A percentile compares a stretch with the other conserved stretches of the same genome.
Conservation (phyloP, 2,329 filamentous ascomycete genomes). For the Phaeosphaeria sp. region DNA sequence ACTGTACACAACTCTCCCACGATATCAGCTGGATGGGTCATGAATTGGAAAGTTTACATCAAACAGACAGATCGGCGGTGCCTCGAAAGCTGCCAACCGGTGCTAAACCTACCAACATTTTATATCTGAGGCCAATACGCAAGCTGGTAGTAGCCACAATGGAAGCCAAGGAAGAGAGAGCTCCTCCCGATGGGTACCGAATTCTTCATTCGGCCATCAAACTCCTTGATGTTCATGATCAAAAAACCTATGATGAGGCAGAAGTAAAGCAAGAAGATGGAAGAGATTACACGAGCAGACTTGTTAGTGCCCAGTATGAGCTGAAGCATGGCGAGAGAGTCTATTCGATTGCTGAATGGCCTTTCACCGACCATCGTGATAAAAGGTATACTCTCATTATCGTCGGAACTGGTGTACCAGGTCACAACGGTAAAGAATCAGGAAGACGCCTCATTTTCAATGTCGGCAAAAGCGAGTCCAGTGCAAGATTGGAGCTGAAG, state of each 20-base stretch:
- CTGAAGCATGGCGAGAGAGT: constrained; percentile 66
- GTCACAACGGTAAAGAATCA: constrained; percentile 21
- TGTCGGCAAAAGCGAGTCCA: constrained; percentile 29
- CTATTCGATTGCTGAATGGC: constrained; percentile 69
- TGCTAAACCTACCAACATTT: constrained; percentile 43
- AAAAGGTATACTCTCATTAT: constrained; percentile 69
- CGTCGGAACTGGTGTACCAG: constrained; percentile 56
- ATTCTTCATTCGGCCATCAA: constrained; percentile 45
- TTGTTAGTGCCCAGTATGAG: constrained; percentile 59
- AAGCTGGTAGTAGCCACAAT: constrained; percentile 58
- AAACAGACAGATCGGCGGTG: constrained; percentile 21
- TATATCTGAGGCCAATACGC: constrained; percentile 53
- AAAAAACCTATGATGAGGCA: constrained; percentile 18
- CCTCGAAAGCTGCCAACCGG: constrained; percentile 33
- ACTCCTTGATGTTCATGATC: constrained; percentile 31
- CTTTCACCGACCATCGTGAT: constrained; percentile 59
- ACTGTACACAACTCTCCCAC: constrained; percentile 56
- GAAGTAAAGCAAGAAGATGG: constrained; percentile 32
- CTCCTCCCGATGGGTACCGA: constrained; percentile 41
- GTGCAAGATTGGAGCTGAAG: constrained; percentile 59
- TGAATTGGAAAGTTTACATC: neutral
- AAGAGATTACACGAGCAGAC: constrained; percentile 40
- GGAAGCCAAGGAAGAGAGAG: constrained; percentile 41
- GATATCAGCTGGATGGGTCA: constrained; percentile 29
- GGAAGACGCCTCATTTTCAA: constrained; percentile 42